These are phyloP conservation scores for Calonectria henricotiae DNA, from an alignment of 2,329 filamentous ascomycete species.

Conservation along the genomic window DNA sequence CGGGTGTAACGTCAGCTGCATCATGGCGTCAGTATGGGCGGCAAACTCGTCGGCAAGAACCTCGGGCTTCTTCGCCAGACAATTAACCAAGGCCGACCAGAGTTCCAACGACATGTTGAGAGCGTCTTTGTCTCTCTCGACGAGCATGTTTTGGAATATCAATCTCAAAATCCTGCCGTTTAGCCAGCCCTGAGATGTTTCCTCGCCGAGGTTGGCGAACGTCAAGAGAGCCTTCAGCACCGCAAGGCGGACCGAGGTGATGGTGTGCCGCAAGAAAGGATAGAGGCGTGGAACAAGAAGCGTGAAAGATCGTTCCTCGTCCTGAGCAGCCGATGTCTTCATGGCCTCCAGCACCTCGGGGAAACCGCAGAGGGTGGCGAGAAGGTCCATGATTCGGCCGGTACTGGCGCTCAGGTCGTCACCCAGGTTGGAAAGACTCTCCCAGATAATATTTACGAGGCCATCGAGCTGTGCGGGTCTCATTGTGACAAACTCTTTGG, in stretches of 20 bases:
- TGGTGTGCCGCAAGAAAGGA: constrained; percentile 96
- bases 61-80: constrained; percentile 75
- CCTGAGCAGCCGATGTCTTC: constrained; percentile 88
- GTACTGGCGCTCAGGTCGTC: constrained; percentile 98
- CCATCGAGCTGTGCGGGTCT: constrained; percentile 83
- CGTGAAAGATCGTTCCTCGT: constrained; percentile 91
- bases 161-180: constrained; percentile 90
- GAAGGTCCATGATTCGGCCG: constrained; percentile 97
- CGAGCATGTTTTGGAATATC: constrained; percentile 94
- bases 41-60: constrained; percentile 82
- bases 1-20: constrained; percentile 89
- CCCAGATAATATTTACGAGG: constrained; percentile 96
- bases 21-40: constrained; percentile 83
- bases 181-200: constrained; percentile 90
- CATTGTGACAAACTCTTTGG: constrained; percentile 92
- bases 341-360: constrained; percentile 93
- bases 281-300: constrained; percentile 94
- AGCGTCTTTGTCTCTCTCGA: constrained; percentile 90
- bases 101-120: constrained; percentile 88
- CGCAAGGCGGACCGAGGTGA: constrained; percentile 93
- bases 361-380: constrained; percentile 96
- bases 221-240: constrained; percentile 94
- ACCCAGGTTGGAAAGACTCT: constrained; percentile 95
- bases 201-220: constrained; percentile 88
- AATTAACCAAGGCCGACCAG: constrained; percentile 85